These are phyloP conservation scores for Claviceps purpurea DNA, from an alignment of 2,329 filamentous ascomycete genomes.

Conservation along the genomic window DNA sequence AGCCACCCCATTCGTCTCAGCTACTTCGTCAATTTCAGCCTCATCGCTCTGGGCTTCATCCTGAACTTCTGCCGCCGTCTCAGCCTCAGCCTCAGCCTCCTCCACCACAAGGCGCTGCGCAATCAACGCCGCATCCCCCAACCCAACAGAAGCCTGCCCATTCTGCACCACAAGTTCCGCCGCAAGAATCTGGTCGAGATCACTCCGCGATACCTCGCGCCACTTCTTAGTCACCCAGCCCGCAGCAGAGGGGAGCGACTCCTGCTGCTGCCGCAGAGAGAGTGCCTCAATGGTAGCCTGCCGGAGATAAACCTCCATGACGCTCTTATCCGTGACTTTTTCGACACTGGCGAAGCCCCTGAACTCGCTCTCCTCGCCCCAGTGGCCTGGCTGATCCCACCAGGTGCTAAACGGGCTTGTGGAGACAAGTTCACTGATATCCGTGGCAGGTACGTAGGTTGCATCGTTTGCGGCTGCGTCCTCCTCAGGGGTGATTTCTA, in stretches of 20 bases:
- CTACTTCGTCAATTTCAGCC: no score
- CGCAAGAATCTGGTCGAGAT: constrained; percentile 22
- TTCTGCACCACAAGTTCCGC: constrained; percentile 26
- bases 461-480: constrained; percentile 20
- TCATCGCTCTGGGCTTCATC: constrained; percentile 15
- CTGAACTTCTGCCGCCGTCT: constrained; percentile 30
- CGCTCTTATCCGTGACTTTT: constrained; percentile 27
- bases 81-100: constrained; percentile 11
- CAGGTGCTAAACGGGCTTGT: constrained; percentile 34
- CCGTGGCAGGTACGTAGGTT: constrained; percentile 34
- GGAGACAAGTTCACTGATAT: constrained; percentile 30
- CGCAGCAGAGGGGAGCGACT: constrained; percentile 15
- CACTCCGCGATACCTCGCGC: constrained; percentile 18
- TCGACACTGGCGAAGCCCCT: constrained; percentile 27
- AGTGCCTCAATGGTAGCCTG: constrained; percentile 40
- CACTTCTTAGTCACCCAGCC: constrained; percentile 21
- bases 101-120: neutral
- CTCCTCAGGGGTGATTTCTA: constrained; percentile 8
- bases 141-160: constrained; percentile 26
- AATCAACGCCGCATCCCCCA: constrained; percentile 21
- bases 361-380: constrained; percentile 32
- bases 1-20: neutral
- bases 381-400: constrained; percentile 42
- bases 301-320: constrained; percentile 35
- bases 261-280: constrained; percentile 20